Base-by-base conservation (phyloP, 768 basidiomycete genomes). In the Cubamyces sp. region DNA sequence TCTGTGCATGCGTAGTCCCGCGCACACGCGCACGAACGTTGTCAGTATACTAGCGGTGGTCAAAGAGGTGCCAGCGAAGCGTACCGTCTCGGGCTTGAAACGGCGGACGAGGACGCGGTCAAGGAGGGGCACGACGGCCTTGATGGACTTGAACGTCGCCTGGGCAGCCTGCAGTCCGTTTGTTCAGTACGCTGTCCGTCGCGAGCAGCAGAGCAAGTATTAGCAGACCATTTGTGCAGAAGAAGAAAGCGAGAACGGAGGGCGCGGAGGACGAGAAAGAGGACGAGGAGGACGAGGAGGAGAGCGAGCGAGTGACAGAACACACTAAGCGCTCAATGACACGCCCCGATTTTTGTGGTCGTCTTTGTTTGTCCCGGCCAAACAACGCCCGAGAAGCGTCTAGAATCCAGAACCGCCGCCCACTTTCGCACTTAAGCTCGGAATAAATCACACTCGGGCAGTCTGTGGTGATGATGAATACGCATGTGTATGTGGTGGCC, bases 81-180 rank as follows among this genome's bases (percentile, higher is more conserved):
- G 64, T 71, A 98, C 96, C 8, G 94, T 92, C 68, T 96, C 95
- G 34, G 93, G 82, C 82, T 98, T 98, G 87, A 96, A 96, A 60
- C 96, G 86, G 79, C 98, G 96, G 64, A 98, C 95, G 67, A 98
- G 83, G 65, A 98, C 92, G 66, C 96, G 92, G 87, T 98, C 96
- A 58, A 98, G 81, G 53, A 98, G 86, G 63, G 96, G 96, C 66
- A 92, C 78, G 68, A 98, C 74, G 60, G 95, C 81, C 80, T 85
- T 92, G 85, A 98, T 98, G 67, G 87, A 88, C 79, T 93, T 97
- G 88, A 98, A 94, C 25, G 95, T 96, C 67, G 93, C 90, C 78
- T 92, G 91, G 64, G 90, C 78, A 78, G 91, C 90, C 89, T 92
- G 55, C 49, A 45, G 34, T 34, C 26, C 51, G 14, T 19, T 28